Conservation (phyloP, 108 stramenopile genomes). For the Fragilariopsis cylindrus region DNA sequence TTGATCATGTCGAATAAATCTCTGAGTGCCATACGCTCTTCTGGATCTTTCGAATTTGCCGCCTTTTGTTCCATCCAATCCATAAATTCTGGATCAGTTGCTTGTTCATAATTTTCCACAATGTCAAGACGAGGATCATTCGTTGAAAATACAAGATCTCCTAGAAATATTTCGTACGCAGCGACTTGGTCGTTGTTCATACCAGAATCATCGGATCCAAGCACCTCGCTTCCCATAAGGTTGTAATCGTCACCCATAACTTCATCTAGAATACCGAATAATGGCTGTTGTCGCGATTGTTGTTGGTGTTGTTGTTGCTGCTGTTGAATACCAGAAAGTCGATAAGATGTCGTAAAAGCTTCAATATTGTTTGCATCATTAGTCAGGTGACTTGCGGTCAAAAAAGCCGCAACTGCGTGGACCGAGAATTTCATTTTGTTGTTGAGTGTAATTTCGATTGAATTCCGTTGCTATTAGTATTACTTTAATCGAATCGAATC, state of each 20-base stretch:
- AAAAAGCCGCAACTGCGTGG: background rate
- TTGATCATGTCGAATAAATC: slow-evolving; percentile 78
- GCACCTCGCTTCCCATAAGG: slow-evolving; percentile 45
- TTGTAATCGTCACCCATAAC: slow-evolving; percentile 76
- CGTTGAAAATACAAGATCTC: slow-evolving; percentile 84
- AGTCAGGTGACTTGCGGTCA: slow-evolving; percentile 4
- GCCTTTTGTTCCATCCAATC: slow-evolving; percentile 70
- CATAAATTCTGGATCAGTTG: slow-evolving; percentile 59
- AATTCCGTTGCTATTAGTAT: too few species aligned
- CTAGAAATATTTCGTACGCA: slow-evolving; percentile 86
- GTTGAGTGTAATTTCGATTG: too few species aligned
- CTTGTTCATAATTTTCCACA: slow-evolving; percentile 76
- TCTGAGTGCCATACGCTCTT: slow-evolving; percentile 73
- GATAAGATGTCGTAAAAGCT: slow-evolving; percentile 2
- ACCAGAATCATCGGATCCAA: slow-evolving; percentile 48
- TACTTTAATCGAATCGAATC: too few species aligned
- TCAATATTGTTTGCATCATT: background rate
- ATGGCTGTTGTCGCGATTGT: slow-evolving; percentile 1
- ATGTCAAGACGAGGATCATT: slow-evolving; percentile 89
- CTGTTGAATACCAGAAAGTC: slow-evolving; percentile 3
- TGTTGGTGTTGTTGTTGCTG: slow-evolving; percentile 10
- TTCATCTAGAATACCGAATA: slow-evolving; percentile 81
- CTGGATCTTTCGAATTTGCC: slow-evolving; percentile 64
- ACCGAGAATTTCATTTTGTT: slow-evolving; percentile 8
- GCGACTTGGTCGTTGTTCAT: slow-evolving; percentile 3